Percentiles rank a stretch among this genome's conserved stretches.
Evolutionary conservation across 2,329 filamentous ascomycete genomes (phyloP).

Genomic region (Verticillium nubilum): DNA sequence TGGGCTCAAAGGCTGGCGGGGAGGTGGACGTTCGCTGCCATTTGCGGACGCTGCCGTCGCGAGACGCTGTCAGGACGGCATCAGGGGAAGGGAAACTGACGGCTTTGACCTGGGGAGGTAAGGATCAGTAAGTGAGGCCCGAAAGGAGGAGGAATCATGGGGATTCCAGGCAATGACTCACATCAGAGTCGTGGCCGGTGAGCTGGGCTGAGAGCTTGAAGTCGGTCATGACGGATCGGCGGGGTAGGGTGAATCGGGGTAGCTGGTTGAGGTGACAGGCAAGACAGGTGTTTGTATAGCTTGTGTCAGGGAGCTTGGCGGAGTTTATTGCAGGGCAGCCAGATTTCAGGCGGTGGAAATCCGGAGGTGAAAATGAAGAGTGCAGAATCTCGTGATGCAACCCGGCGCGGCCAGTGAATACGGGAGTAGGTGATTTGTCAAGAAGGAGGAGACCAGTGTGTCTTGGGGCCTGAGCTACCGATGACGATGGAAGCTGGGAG

Average conservation of each 20-base stretch:
- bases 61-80: slow-evolving; percentile 75
- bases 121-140: neutral
- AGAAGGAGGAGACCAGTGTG: neutral
- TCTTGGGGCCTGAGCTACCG: slow-evolving; percentile 5
- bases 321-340: neutral
- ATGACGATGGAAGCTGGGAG: slow-evolving; percentile 24
- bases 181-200: slow-evolving; percentile 87
- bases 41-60: slow-evolving; percentile 83
- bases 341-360: neutral
- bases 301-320: neutral
- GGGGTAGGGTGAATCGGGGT: neutral
- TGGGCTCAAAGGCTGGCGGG: slow-evolving; percentile 69
- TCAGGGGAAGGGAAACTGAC: slow-evolving; percentile 72
- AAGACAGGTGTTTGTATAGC: neutral
- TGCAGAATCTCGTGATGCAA: neutral
- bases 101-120: slow-evolving; percentile 65
- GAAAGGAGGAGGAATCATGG: too few species aligned
- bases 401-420: neutral
- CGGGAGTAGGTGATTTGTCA: neutral
- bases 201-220: slow-evolving; percentile 93
- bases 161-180: slow-evolving; percentile 37
- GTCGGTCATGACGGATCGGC: slow-evolving; percentile 54
- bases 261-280: neutral
- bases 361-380: neutral
- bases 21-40: slow-evolving; percentile 67